These are phyloP conservation scores for Wickerhamiella spandovensis DNA, from an alignment of 805 yeast species.

Conservation along the genomic window DNA sequence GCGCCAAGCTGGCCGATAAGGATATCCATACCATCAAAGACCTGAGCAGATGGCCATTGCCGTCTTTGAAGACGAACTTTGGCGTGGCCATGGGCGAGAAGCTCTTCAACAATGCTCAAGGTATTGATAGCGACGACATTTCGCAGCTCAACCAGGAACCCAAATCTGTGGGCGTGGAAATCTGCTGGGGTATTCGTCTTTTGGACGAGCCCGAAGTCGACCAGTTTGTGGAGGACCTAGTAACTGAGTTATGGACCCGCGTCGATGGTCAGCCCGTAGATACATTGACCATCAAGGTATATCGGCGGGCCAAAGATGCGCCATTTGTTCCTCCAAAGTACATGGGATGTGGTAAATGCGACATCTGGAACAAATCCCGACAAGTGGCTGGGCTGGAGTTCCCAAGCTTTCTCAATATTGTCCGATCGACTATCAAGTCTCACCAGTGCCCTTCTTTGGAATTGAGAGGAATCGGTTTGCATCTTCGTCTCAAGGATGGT, in stretches of 20 bases:
- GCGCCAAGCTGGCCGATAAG: slow-evolving; percentile 31
- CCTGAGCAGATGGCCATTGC: slow-evolving; percentile 25
- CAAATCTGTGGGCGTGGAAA: slow-evolving; percentile 74
- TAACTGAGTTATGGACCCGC: slow-evolving; percentile 46
- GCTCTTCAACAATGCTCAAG: slow-evolving; percentile 46
- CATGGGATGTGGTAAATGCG: slow-evolving; percentile 77
- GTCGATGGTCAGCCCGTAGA: slow-evolving; percentile 32
- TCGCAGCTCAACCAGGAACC: slow-evolving; percentile 34
- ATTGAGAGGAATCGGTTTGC: slow-evolving; percentile 67
- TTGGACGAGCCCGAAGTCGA: slow-evolving; percentile 48
- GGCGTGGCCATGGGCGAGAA: slow-evolving; percentile 65
- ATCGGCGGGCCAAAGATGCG: slow-evolving; percentile 50
- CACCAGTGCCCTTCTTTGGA: slow-evolving; percentile 51
- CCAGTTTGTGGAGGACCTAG: slow-evolving; percentile 41
- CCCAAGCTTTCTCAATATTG: slow-evolving; percentile 44
- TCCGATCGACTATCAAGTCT: slow-evolving; percentile 38
- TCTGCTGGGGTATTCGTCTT: slow-evolving; percentile 83
- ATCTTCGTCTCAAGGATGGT: slow-evolving; percentile 36
- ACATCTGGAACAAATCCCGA: slow-evolving; percentile 43
- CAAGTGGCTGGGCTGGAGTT: slow-evolving; percentile 47
- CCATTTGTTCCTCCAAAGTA: slow-evolving; percentile 66
- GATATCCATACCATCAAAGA: slow-evolving; percentile 28
- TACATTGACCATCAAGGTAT: slow-evolving; percentile 51
- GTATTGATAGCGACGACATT: slow-evolving; percentile 45
- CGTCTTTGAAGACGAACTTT: slow-evolving; percentile 32